Evolutionary conservation across 495 filamentous ascomycete genomes (phyloP).

Genomic region (Penicillium lagena): DNA sequence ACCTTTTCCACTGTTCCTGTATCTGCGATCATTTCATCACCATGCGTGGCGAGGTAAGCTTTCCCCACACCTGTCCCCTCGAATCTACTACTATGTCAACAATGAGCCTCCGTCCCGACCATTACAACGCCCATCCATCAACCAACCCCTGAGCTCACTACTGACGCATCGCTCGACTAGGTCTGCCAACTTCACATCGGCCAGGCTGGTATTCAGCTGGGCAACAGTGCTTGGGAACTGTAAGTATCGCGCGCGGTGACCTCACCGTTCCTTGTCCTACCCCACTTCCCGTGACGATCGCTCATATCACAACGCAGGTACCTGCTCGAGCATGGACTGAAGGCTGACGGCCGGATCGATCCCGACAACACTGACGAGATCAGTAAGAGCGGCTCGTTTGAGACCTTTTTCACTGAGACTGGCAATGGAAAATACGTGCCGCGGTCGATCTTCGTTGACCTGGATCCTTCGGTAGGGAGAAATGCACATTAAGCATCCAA

Average conservation of each 20-base stretch:
- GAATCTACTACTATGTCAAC: background rate
- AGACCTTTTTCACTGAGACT: conserved; percentile 91
- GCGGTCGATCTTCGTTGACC: conserved; percentile 81
- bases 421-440: conserved; percentile 84
- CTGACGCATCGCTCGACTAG: conserved; percentile 31
- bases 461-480: conserved; percentile 69
- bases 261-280: conserved; percentile 34
- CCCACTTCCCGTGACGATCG: background rate
- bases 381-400: conserved; percentile 64
- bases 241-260: conserved; percentile 38
- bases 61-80: conserved; percentile 8
- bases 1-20: background rate
- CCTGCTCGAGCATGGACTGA: conserved; percentile 85
- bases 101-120: no score
- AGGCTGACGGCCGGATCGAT: conserved; percentile 64
- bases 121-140: no score
- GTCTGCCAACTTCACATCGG: conserved; percentile 87
- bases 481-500: no score
- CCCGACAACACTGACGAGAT: conserved; percentile 52
- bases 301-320: conserved; percentile 48
- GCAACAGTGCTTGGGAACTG: conserved; percentile 94
- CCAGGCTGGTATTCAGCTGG: conserved; percentile 89
- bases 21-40: conserved; percentile 1
- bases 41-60: conserved; percentile 32
- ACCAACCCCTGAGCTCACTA: conserved; percentile 6